Evolutionary conservation across 148 eudicot genomes (phyloP), one percentile per base, ranked within the genome.

Genomic region (Camellia granthamiana): DNA sequence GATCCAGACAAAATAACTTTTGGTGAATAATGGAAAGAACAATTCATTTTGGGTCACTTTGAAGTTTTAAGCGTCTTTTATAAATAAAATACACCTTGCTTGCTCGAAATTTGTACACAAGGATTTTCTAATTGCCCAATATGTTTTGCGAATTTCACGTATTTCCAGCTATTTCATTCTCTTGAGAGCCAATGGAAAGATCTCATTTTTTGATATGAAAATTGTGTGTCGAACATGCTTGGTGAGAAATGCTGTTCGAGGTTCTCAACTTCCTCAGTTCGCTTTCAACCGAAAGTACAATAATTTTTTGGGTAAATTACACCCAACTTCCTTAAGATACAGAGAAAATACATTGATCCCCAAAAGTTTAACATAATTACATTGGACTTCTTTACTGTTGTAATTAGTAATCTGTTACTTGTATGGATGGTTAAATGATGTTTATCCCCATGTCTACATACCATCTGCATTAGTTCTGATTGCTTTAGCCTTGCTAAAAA

Each of bases 151-250:
- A 62, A 44, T 14, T 56, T 0, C 5, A 4, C 41, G 21, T 65
- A 13, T 65, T 49, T 52, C 81, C 46, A 54, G 80, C 80, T 63
- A 42, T 62, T 61, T 61, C 23, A 49, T 61, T 77, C 42, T 81
- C 55, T 18, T 18, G 18, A 23, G 75, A 65, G 55, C 58, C 62
- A 51, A 77, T 51, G 80, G 79, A 69, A 77, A 63, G 62, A 46
- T 62, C 71, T 77, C 72, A 7, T 61, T 18, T 38, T 61, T 30
- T 63, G 76, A 16, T n/a, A 19, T 46, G 77, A 38, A 23, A 80
- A 21, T 6, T 23, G 30, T 42, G 3, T 21, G 19, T 9, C 41
- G 41, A n/a, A 1, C 47, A 44, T 21, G 14, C 43, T 56, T 74
- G 77, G 66, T 59, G 52, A 78, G 42, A 54, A 41, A 18, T 52